Conservation (phyloP, 1,284 basidiomycete species). For the Malassezia obtusa region DNA sequence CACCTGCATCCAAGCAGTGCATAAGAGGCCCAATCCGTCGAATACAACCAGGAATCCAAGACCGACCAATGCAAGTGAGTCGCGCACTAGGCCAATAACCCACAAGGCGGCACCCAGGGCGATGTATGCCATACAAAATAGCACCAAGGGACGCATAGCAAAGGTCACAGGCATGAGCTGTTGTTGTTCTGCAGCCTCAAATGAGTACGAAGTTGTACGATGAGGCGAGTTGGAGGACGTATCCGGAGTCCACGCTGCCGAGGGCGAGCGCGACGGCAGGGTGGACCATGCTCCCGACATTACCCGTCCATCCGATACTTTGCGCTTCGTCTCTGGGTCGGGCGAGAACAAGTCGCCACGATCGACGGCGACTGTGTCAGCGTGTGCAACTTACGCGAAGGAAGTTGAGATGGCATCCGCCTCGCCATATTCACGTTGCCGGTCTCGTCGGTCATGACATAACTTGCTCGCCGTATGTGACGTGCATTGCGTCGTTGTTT, state of each 20-base stretch:
- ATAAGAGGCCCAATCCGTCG: slow-evolving; percentile 56
- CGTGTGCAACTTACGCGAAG: neutral
- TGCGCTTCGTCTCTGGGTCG: neutral
- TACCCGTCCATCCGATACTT: neutral
- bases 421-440: neutral
- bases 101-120: slow-evolving; percentile 59
- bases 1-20: neutral
- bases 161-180: slow-evolving; percentile 1
- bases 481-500: slow-evolving; percentile 3
- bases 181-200: slow-evolving; percentile 16
- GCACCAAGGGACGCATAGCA: slow-evolving; percentile 35
- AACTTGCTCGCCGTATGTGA: slow-evolving; percentile 9
- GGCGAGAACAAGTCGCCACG: slow-evolving; percentile 5
- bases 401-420: neutral
- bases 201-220: slow-evolving; percentile 15
- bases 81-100: slow-evolving; percentile 80
- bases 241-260: neutral
- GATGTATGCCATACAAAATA: slow-evolving; percentile 51
- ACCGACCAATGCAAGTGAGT: slow-evolving; percentile 76
- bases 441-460: slow-evolving; percentile 3
- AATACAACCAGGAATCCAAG: slow-evolving; percentile 93
- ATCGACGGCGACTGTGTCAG: neutral
- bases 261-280: neutral
- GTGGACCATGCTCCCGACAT: slow-evolving; percentile 3
- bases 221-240: neutral